phyloP scores from a whole-genome alignment of 2,329 filamentous ascomycete species.

The Sporothrix brunneoviolacea region DNA sequence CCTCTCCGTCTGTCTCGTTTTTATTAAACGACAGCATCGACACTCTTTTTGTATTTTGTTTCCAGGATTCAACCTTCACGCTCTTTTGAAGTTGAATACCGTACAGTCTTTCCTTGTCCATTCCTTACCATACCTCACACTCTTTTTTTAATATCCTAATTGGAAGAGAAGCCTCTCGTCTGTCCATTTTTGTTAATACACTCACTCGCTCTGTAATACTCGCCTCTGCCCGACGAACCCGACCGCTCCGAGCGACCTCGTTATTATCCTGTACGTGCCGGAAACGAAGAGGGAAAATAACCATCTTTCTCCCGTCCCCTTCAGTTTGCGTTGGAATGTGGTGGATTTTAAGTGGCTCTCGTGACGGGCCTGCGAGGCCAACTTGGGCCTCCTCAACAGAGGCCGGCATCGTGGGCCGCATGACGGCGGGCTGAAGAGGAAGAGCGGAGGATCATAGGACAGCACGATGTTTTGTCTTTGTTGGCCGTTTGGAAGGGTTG shows the following conservation, averaged over 20 bases:
- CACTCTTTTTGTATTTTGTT: constrained; percentile 21
- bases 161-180: neutral
- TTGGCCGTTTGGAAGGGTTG: neutral
- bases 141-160: constrained; percentile 1
- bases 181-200: too few relatives aligned
- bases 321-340: neutral
- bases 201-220: neutral
- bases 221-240: constrained; percentile 19
- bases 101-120: constrained; percentile 38
- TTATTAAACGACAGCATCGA: constrained; percentile 18
- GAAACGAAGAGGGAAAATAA: too few relatives aligned
- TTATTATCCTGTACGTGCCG: neutral
- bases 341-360: constrained; percentile 1
- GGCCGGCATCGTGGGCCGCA: neutral
- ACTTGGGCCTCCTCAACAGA: neutral
- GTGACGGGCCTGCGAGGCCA: neutral
- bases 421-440: neutral
- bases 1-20: constrained; percentile 1
- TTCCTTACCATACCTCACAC: constrained; percentile 36
- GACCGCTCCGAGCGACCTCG: constrained; percentile 9
- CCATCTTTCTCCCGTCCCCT: neutral
- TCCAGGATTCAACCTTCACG: constrained; percentile 38
- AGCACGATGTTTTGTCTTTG: neutral
- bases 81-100: constrained; percentile 36
- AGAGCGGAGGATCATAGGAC: neutral